phyloP scores from a whole-genome alignment of 768 basidiomycete genomes.

The Sarcomyxa edulis region DNA sequence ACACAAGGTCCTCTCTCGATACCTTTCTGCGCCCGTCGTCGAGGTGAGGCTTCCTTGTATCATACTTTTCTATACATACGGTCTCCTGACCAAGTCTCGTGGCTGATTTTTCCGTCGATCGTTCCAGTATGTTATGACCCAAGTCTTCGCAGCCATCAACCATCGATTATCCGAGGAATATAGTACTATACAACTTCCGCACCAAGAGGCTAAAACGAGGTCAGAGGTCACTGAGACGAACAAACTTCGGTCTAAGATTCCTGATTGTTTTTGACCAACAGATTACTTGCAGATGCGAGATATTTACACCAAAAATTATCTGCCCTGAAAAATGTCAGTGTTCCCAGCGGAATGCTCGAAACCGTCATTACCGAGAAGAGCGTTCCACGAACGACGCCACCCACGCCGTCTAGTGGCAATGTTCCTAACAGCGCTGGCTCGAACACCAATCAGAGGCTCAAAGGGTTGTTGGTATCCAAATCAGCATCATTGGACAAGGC shows the following conservation, averaged over 20 bases:
- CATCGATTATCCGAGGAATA: constrained; percentile 87
- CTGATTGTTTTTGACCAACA: constrained; percentile 26
- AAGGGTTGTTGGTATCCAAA: constrained; percentile 37
- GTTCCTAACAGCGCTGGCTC: constrained; percentile 20
- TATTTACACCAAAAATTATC: constrained; percentile 75
- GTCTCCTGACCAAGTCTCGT: constrained; percentile 10
- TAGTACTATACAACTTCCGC: constrained; percentile 73
- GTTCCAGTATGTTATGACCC: constrained; percentile 92
- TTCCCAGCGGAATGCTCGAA: constrained; percentile 76
- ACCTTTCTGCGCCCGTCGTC: constrained; percentile 71
- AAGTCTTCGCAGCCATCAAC: constrained; percentile 92
- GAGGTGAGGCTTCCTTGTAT: constrained; percentile 51
- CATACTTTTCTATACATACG: neutral
- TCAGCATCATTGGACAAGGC: constrained; percentile 29
- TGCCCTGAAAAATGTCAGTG: constrained; percentile 65
- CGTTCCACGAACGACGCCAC: constrained; percentile 31
- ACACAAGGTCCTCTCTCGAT: constrained; percentile 93
- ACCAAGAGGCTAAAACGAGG: constrained; percentile 83
- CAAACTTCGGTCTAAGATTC: constrained; percentile 1
- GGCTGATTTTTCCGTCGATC: constrained; percentile 11
- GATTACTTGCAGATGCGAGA: constrained; percentile 74
- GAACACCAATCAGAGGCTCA: constrained; percentile 43
- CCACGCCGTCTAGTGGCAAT: constrained; percentile 15
- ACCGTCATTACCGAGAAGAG: constrained; percentile 80
- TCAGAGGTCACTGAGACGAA: constrained; percentile 20